phyloP scores from a whole-genome alignment of 2,329 filamentous ascomycete genomes.

The Nothomitra cinnamomea region DNA sequence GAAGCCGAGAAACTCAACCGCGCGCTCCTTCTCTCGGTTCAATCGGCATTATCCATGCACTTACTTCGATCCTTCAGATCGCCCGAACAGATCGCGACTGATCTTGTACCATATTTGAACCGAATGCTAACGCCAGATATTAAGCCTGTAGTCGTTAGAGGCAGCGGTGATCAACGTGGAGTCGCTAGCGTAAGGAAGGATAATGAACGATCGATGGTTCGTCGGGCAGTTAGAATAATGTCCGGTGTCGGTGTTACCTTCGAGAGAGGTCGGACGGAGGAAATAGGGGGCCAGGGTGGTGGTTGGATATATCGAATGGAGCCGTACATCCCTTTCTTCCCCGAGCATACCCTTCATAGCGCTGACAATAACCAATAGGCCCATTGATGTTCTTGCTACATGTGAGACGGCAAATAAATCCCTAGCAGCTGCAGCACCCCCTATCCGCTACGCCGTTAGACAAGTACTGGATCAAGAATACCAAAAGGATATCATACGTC shows the following conservation, averaged over 20 bases:
- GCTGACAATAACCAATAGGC: slow-evolving; percentile 20
- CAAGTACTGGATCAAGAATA: slow-evolving; percentile 90
- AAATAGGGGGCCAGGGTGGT: slow-evolving; percentile 35
- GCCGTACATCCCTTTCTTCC: slow-evolving; percentile 36
- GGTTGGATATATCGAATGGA: slow-evolving; percentile 90
- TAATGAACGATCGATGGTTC: slow-evolving; percentile 64
- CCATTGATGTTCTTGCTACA: slow-evolving; percentile 59
- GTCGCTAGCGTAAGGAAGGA: slow-evolving; percentile 81
- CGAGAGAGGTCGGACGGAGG: slow-evolving; percentile 66
- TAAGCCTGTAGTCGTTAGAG: slow-evolving; percentile 74
- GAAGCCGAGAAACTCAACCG: slow-evolving; percentile 70
- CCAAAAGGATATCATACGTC: slow-evolving; percentile 49
- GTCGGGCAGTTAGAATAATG: slow-evolving; percentile 64
- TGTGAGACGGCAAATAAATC: slow-evolving; percentile 48
- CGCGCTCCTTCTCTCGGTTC: slow-evolving; percentile 54
- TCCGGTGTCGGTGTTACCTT: slow-evolving; percentile 67
- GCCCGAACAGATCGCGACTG: slow-evolving; percentile 57
- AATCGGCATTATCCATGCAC: slow-evolving; percentile 52
- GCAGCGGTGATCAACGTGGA: slow-evolving; percentile 43
- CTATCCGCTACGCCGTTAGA: slow-evolving; percentile 78
- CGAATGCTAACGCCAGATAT: slow-evolving; percentile 77
- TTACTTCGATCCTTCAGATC: slow-evolving; percentile 66
- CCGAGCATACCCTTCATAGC: background rate
- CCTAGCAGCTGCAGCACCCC: slow-evolving; percentile 40
- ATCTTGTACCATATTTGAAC: slow-evolving; percentile 70